Conservation (phyloP, 176 grass and related monocot genomes). For the Urochloa ruziziensis region DNA sequence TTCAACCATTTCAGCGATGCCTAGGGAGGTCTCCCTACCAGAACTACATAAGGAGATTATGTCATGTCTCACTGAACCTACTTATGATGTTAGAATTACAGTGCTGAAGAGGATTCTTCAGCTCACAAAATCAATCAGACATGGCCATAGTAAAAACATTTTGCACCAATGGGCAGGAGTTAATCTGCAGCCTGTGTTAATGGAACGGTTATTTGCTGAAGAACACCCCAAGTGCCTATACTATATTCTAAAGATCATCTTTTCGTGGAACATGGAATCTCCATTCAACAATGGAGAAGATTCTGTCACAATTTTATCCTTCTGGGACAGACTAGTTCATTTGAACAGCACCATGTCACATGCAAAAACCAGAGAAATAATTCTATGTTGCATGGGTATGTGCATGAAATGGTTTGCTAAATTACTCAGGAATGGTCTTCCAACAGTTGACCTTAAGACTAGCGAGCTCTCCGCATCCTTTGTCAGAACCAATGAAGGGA, state of each 20-base stretch:
- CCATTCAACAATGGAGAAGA: constrained; percentile 49
- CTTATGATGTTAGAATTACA: constrained; percentile 88
- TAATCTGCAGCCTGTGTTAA: constrained; percentile 58
- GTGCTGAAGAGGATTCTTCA: constrained; percentile 77
- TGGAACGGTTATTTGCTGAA: constrained; percentile 66
- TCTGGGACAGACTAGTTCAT: constrained; percentile 86
- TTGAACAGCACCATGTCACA: constrained; percentile 62
- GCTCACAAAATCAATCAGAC: constrained; percentile 57
- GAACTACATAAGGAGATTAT: constrained; percentile 71
- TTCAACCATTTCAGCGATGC: constrained; percentile 26
- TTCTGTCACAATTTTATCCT: constrained; percentile 44
- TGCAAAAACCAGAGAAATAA: constrained; percentile 77
- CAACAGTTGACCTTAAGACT: constrained; percentile 22
- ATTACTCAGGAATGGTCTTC: constrained; percentile 44
- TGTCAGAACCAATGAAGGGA: constrained; percentile 32
- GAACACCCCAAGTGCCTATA: constrained; percentile 89
- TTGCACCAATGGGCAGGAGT: constrained; percentile 61
- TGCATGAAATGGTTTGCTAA: constrained; percentile 75
- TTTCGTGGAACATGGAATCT: constrained; percentile 68
- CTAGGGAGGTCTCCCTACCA: constrained; percentile 33
- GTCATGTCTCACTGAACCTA: constrained; percentile 71
- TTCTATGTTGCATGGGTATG: constrained; percentile 87
- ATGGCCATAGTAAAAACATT: constrained; percentile 41
- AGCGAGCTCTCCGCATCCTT: constrained; percentile 29
- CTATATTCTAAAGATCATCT: constrained; percentile 80